A percentile compares a stretch with the other conserved stretches of the same genome.
Conservation (phyloP, 768 basidiomycete genomes). For the Suillus spraguei region DNA sequence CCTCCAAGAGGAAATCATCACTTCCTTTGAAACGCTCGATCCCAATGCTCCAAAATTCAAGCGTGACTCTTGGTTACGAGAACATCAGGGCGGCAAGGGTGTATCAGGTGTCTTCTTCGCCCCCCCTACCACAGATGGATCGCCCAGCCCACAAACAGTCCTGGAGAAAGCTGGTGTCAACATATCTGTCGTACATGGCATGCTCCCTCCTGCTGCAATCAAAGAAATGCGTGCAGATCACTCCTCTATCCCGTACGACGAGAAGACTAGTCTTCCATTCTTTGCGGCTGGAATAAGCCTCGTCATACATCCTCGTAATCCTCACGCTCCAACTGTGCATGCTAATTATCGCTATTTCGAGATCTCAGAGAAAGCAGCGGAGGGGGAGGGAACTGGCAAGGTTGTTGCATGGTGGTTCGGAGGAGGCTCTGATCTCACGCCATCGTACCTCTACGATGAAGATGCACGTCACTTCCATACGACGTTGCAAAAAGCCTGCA, state of each 20-base stretch:
- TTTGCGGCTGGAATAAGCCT: slow-evolving; percentile 92
- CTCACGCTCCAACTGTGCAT: slow-evolving; percentile 92
- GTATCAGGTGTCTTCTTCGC: slow-evolving; percentile 81
- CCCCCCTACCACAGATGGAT: slow-evolving; percentile 28
- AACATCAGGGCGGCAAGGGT: slow-evolving; percentile 64
- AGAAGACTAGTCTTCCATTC: slow-evolving; percentile 75
- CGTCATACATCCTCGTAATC: slow-evolving; percentile 93
- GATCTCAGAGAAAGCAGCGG: slow-evolving; percentile 57
- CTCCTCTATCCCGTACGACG: slow-evolving; percentile 64
- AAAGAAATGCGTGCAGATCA: slow-evolving; percentile 97
- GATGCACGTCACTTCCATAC: slow-evolving; percentile 88
- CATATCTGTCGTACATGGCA: slow-evolving; percentile 88
- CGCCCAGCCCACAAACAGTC: slow-evolving; percentile 46
- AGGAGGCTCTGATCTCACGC: slow-evolving; percentile 93
- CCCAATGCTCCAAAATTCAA: slow-evolving; percentile 70
- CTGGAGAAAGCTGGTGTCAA: slow-evolving; percentile 98
- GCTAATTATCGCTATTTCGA: slow-evolving; percentile 99
- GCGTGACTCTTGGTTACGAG: slow-evolving; percentile 77
- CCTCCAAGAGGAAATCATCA: slow-evolving; percentile 82
- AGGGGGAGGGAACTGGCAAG: slow-evolving; percentile 44
- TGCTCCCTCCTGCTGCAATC: slow-evolving; percentile 85
- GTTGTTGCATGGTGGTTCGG: slow-evolving; percentile 98
- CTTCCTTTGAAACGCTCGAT: slow-evolving; percentile 78
- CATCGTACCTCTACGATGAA: slow-evolving; percentile 86
- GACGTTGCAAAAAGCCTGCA: slow-evolving; percentile 76